Percentiles rank a stretch among this genome's conserved stretches.
Conservation (phyloP, 768 basidiomycete species). For the Cystobasidium tubakii region DNA sequence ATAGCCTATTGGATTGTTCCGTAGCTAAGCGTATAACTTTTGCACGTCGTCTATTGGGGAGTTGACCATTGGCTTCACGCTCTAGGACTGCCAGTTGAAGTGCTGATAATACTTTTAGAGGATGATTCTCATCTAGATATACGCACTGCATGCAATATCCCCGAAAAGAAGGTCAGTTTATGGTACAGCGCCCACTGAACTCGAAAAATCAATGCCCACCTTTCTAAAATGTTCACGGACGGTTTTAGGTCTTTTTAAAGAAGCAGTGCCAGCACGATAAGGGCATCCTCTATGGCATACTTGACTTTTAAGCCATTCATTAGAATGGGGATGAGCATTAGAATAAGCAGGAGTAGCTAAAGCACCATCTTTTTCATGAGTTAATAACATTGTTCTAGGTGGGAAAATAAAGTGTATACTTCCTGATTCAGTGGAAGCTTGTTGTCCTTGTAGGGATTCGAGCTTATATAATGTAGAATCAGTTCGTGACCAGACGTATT, state of each 20-base stretch:
- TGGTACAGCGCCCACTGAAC: too few species aligned
- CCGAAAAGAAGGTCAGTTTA: not conserved
- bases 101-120: slow-evolving; percentile 26
- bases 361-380: slow-evolving; percentile 24
- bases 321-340: slow-evolving; percentile 11
- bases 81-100: slow-evolving; percentile 29
- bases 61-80: slow-evolving; percentile 33
- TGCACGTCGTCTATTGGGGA: slow-evolving; percentile 7
- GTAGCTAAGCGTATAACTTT: slow-evolving; percentile 3
- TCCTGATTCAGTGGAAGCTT: not conserved
- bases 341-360: slow-evolving; percentile 25
- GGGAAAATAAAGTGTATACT: slow-evolving; percentile 19
- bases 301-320: slow-evolving; percentile 34
- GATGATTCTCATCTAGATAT: slow-evolving; percentile 18
- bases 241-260: slow-evolving; percentile 32
- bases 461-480: slow-evolving; percentile 15
- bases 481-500: slow-evolving; percentile 20
- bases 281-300: slow-evolving; percentile 27
- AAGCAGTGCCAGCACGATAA: slow-evolving; percentile 30
- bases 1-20: not conserved
- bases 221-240: slow-evolving; percentile 34
- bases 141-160: slow-evolving; percentile 11
- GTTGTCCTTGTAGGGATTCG: not conserved
- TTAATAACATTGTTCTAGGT: slow-evolving; percentile 25
- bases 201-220: too few species aligned